Percentiles rank a stretch among this genome's conserved stretches.
Conservation (phyloP, 371 early-diverging fungal genomes). For the Mucor racemosus region DNA sequence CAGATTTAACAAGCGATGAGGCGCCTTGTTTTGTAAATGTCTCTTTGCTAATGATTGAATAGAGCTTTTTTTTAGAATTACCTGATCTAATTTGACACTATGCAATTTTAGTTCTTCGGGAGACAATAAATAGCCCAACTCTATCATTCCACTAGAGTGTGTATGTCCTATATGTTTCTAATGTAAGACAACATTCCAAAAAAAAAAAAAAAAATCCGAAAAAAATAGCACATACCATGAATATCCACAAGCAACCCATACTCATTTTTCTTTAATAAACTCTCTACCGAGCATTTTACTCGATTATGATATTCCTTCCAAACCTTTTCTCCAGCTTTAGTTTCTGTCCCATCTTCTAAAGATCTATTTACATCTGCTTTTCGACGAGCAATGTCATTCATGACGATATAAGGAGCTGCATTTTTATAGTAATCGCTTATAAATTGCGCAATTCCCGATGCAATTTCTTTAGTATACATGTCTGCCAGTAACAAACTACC, state of each 20-base stretch:
- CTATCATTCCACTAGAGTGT: constrained; percentile 20
- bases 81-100: background rate
- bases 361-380: constrained; percentile 23
- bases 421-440: constrained; percentile 6
- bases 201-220: background rate
- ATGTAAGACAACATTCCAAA: background rate
- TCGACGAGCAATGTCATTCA: constrained; percentile 10
- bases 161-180: constrained; percentile 17
- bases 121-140: constrained; percentile 20
- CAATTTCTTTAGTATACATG: constrained; percentile 22
- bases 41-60: constrained; percentile 18
- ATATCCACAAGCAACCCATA: constrained; percentile 21
- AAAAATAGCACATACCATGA: constrained; percentile 19
- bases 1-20: background rate
- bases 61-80: constrained; percentile 12
- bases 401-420: constrained; percentile 1
- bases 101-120: constrained; percentile 5
- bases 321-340: constrained; percentile 3
- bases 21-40: background rate
- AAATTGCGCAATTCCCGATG: background rate
- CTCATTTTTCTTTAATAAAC: background rate
- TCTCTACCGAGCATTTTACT: background rate
- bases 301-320: constrained; percentile 19
- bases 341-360: constrained; percentile 21
- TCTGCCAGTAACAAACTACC: constrained; percentile 13